A percentile compares a stretch with the other conserved stretches of the same genome.
phyloP scores from a whole-genome alignment of 1,284 basidiomycete genomes.

The Marasmius tenuissimus region DNA sequence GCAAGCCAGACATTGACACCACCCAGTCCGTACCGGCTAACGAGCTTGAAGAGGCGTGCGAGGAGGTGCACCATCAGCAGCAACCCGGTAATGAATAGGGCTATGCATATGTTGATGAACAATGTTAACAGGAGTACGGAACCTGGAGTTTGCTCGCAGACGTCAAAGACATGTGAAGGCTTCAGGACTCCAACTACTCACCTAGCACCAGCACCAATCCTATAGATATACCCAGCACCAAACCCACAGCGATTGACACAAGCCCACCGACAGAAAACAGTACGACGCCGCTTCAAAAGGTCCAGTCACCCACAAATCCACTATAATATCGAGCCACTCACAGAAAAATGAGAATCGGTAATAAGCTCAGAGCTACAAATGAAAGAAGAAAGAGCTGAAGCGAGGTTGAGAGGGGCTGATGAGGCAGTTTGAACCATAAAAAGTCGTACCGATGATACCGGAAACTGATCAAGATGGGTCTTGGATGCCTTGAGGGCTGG shows the following conservation, averaged over 20 bases:
- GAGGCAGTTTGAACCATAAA: slow-evolving; percentile 1
- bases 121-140: slow-evolving; percentile 8
- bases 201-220: slow-evolving; percentile 25
- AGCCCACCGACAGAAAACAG: slow-evolving; percentile 25
- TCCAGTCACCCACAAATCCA: background rate
- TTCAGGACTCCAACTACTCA: slow-evolving; percentile 23
- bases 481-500: slow-evolving; percentile 27
- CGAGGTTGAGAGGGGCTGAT: background rate
- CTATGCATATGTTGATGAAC: slow-evolving; percentile 12
- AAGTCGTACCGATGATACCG: slow-evolving; percentile 29
- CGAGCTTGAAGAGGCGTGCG: slow-evolving; percentile 31
- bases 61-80: slow-evolving; percentile 30
- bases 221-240: slow-evolving; percentile 5
- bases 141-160: slow-evolving; percentile 1
- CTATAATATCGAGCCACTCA: slow-evolving; percentile 16
- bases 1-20: slow-evolving; percentile 35
- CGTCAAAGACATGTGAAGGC: slow-evolving; percentile 32
- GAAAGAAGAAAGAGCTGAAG: slow-evolving; percentile 30
- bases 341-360: slow-evolving; percentile 31
- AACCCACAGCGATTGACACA: slow-evolving; percentile 8
- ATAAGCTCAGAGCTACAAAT: slow-evolving; percentile 28
- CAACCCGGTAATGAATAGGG: slow-evolving; percentile 26
- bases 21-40: slow-evolving; percentile 31
- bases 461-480: slow-evolving; percentile 28
- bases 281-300: slow-evolving; percentile 20